Evolutionary conservation across 2,329 filamentous ascomycete species (phyloP).

Genomic region (Diaporthe humulicola): DNA sequence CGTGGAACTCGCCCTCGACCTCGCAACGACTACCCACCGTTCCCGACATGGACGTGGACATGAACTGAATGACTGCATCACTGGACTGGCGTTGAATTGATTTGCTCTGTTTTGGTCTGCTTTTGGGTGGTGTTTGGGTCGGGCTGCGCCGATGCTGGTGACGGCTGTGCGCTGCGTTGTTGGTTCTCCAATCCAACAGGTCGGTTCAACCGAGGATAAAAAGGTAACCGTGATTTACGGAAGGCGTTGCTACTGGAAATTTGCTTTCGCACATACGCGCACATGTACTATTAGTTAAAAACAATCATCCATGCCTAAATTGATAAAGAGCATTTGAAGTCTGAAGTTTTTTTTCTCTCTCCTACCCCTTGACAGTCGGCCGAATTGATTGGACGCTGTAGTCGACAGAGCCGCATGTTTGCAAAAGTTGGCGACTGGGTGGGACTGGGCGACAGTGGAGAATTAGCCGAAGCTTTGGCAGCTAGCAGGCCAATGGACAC

Average conservation of each 20-base stretch:
- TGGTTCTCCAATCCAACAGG: conserved; percentile 4
- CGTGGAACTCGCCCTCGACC: conserved; percentile 30
- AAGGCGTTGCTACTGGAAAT: conserved; percentile 49
- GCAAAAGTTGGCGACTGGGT: conserved; percentile 7
- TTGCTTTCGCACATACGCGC: conserved; percentile 34
- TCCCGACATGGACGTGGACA: conserved; percentile 52
- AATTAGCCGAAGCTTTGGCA: conserved; percentile 15
- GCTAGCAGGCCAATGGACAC: conserved; percentile 33
- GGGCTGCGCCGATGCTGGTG: conserved; percentile 31
- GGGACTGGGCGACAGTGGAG: conserved; percentile 28
- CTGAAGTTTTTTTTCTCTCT: neutral
- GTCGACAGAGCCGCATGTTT: conserved; percentile 1
- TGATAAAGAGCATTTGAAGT: conserved; percentile 2
- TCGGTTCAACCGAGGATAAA: conserved; percentile 17
- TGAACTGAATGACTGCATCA: conserved; percentile 49
- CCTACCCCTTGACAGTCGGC: neutral
- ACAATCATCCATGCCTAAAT: conserved; percentile 25
- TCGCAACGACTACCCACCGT: conserved; percentile 38
- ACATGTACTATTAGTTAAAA: conserved; percentile 39
- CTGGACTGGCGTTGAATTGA: conserved; percentile 38
- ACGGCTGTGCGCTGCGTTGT: conserved; percentile 30
- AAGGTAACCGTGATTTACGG: conserved; percentile 40
- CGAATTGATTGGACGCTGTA: neutral
- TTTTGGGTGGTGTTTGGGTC: conserved; percentile 25
- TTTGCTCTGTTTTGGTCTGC: conserved; percentile 14